A percentile compares a stretch with the other conserved stretches of the same genome.
Evolutionary conservation across 129 eudicot species (phyloP).

Genomic region (Tanacetum coccineum): DNA sequence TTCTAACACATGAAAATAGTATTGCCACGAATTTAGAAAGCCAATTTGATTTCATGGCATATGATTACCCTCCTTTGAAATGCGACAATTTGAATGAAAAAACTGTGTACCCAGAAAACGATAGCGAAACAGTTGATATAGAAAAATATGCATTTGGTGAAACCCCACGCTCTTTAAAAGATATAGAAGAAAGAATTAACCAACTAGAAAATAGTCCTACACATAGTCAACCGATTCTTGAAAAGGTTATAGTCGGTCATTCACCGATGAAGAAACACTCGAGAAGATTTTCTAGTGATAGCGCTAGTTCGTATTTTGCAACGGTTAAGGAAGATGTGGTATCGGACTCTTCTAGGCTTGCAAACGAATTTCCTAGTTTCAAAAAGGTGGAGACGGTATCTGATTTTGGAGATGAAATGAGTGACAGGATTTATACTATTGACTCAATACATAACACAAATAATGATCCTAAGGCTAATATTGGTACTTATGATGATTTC

Average conservation of each 20-base stretch:
- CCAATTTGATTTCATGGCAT: conserved; percentile 46
- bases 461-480: conserved; percentile 52
- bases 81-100: conserved; percentile 61
- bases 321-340: conserved; percentile 47
- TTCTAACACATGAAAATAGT: conserved; percentile 47
- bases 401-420: conserved; percentile 75
- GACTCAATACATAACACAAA: conserved; percentile 61
- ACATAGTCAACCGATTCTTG: conserved; percentile 54
- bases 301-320: conserved; percentile 32
- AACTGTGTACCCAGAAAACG: conserved; percentile 41
- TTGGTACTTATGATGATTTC: conserved; percentile 50
- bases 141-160: conserved; percentile 87
- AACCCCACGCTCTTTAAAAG: conserved; percentile 65
- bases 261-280: conserved; percentile 67
- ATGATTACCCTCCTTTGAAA: conserved; percentile 69
- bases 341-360: conserved; percentile 5
- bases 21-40: conserved; percentile 31
- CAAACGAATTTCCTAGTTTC: conserved; percentile 36
- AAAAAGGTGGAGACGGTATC: conserved; percentile 58
- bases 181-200: conserved; percentile 67
- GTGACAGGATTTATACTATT: conserved; percentile 74
- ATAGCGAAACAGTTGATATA: conserved; percentile 51
- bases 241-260: conserved; percentile 75
- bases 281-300: conserved; percentile 59
- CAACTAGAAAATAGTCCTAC: conserved; percentile 64